These are phyloP conservation scores for Nevesoporus exiguus DNA, from an alignment of 768 basidiomycete genomes.

Conservation along the genomic window DNA sequence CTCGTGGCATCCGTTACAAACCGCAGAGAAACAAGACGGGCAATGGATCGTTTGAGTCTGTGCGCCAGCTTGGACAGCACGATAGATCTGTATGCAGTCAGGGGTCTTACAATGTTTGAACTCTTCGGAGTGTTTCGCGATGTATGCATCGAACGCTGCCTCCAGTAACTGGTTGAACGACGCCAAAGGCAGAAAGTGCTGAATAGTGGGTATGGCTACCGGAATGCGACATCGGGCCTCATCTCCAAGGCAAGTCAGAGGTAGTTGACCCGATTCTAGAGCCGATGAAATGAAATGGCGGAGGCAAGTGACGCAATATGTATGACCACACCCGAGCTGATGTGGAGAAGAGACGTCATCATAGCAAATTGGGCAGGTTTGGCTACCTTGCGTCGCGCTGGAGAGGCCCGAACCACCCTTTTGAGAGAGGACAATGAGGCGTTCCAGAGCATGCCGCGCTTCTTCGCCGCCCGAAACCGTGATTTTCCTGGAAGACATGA, in stretches of 20 bases:
- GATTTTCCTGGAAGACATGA: slow-evolving; percentile 41
- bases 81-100: slow-evolving; percentile 73
- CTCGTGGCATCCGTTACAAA: slow-evolving; percentile 61
- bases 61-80: slow-evolving; percentile 41
- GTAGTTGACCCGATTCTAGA: slow-evolving; percentile 54
- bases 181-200: slow-evolving; percentile 43
- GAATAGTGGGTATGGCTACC: slow-evolving; percentile 52
- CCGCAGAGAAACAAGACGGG: slow-evolving; percentile 61
- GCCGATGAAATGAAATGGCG: slow-evolving; percentile 54
- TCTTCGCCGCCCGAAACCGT: slow-evolving; percentile 56
- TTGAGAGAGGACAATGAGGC: slow-evolving; percentile 43
- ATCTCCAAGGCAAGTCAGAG: slow-evolving; percentile 64
- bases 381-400: slow-evolving; percentile 2
- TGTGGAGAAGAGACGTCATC: slow-evolving; percentile 41
- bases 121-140: slow-evolving; percentile 55
- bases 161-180: slow-evolving; percentile 56
- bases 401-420: slow-evolving; percentile 12
- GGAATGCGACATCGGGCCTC: slow-evolving; percentile 53
- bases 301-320: slow-evolving; percentile 63
- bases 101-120: slow-evolving; percentile 76
- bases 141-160: slow-evolving; percentile 54
- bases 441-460: slow-evolving; percentile 44
- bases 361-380: slow-evolving; percentile 54
- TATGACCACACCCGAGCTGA: slow-evolving; percentile 59
- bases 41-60: slow-evolving; percentile 47